Percentiles rank a stretch among this genome's conserved stretches.
Evolutionary conservation across 2,329 filamentous ascomycete genomes (phyloP).

Genomic region (Periconia digitata): DNA sequence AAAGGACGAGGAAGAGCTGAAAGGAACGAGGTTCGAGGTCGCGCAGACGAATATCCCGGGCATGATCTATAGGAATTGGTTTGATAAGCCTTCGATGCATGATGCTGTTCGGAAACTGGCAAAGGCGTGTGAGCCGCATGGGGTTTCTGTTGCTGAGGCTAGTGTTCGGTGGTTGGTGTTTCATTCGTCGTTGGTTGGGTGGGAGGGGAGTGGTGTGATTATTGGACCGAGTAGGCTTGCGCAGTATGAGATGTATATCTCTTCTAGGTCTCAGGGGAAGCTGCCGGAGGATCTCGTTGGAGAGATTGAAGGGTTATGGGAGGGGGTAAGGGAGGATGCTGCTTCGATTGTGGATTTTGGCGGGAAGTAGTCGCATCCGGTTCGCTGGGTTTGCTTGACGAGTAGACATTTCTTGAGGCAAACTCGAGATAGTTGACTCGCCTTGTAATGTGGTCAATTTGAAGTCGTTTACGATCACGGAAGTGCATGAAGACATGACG

Average conservation of each 20-base stretch:
- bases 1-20: conserved; percentile 29
- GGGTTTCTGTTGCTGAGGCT: conserved; percentile 31
- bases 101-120: conserved; percentile 36
- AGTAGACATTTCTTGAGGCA: too few relatives aligned
- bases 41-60: too few relatives aligned
- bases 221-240: conserved; percentile 29
- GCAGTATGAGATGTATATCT: conserved; percentile 4
- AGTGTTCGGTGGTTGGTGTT: conserved; percentile 43
- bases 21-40: conserved; percentile 23
- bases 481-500: too few relatives aligned
- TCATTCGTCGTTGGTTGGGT: conserved; percentile 33
- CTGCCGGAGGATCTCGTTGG: conserved; percentile 5
- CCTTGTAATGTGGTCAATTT: too few relatives aligned
- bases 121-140: conserved; percentile 32
- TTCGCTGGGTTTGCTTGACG: too few relatives aligned
- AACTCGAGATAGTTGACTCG: too few relatives aligned
- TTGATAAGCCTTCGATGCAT: conserved; percentile 33
- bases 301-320: conserved; percentile 8
- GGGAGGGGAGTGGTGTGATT: conserved; percentile 42
- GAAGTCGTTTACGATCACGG: too few relatives aligned
- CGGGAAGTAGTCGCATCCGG: too few relatives aligned
- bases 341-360: conserved; percentile 5
- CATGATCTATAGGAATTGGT: conserved; percentile 17
- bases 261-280: conserved; percentile 1
- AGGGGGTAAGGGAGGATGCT: conserved; percentile 9